Base-by-base conservation (phyloP, 2,329 filamentous ascomycete genomes). In the Didymellaceae sp. region DNA sequence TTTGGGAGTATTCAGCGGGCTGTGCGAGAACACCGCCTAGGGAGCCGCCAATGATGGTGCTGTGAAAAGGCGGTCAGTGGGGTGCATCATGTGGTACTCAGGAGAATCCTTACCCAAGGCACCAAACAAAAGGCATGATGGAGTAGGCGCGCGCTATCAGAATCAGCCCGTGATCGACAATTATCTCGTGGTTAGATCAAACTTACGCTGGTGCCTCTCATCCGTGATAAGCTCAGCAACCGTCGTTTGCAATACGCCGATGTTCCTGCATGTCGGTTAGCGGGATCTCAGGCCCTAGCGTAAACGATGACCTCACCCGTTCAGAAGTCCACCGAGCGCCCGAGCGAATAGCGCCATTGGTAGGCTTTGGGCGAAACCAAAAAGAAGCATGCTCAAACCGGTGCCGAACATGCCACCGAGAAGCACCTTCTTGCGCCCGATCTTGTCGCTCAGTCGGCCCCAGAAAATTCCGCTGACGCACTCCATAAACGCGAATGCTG, bases 81-180 rank as follows among this genome's bases (percentile, higher is more conserved):
- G 38, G 55, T 57, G 42, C 49, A 38, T 45, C 28, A 42, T 30
- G 30, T 46, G 11, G 37, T 50, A 28, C 28, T 37, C 28, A 54
- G 53, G 47, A 53, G 51, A 56, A 56, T 34, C 64, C 71, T 76
- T 79, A 90, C 80, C 94, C 94, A 67, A 99, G 82, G 70, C 92
- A 97, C 94, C 94, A 99, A 20, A 97, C 90, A 71, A 96, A 91
- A 6, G 94, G 94, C 91, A 99, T 97, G 62, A 97, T 92, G 10
- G 93, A 91, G 76, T 96, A 99, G 40, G 93, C 94, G 63, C 90
- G 90, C 61, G 92, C 89, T 91, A 58, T 45, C 54, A 47, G 41
- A 58, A 51, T 73, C 59, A 74, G 65, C 57, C 33, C 43, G 18
- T 25, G 34, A 34, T 54, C 45, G 43, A 37, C 48, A 17, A 20